A percentile compares a stretch with the other conserved stretches of the same genome.
These are phyloP conservation scores for Ogataea nitratoaversa DNA, from an alignment of 805 yeast genomes.

Conservation along the genomic window DNA sequence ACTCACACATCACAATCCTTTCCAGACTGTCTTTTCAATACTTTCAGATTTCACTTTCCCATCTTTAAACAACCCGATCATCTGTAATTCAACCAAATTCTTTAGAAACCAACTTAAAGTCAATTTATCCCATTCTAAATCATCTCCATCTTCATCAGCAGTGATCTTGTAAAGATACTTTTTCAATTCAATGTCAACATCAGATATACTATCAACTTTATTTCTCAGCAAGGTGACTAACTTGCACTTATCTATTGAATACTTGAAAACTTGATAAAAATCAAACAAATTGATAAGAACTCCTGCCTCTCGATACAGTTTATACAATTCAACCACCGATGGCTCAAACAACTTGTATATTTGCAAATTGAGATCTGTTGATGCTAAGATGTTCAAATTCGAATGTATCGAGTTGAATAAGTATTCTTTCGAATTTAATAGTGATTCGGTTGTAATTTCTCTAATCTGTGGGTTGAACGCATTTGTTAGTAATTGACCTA, in stretches of 20 bases:
- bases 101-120: slow-evolving; percentile 72
- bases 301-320: slow-evolving; percentile 76
- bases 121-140: slow-evolving; percentile 56
- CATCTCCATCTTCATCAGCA: slow-evolving; percentile 30
- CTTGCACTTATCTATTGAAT: slow-evolving; percentile 20
- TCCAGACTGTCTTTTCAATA: slow-evolving; percentile 71
- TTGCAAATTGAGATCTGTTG: slow-evolving; percentile 13
- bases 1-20: slow-evolving; percentile 40
- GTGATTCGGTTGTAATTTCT: slow-evolving; percentile 35
- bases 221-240: slow-evolving; percentile 13
- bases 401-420: slow-evolving; percentile 26
- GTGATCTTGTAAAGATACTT: not conserved
- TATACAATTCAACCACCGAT: slow-evolving; percentile 49
- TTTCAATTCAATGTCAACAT: not conserved
- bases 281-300: slow-evolving; percentile 39
- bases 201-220: not conserved
- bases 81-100: slow-evolving; percentile 63
- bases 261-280: slow-evolving; percentile 34
- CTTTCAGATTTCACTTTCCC: slow-evolving; percentile 56
- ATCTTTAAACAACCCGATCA: slow-evolving; percentile 66
- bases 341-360: slow-evolving; percentile 45
- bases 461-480: slow-evolving; percentile 44
- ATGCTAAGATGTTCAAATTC: slow-evolving; percentile 8
- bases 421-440: slow-evolving; percentile 36
- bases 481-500: slow-evolving; percentile 27